Conservation (phyloP, 257 asterid species). For the Craterostigma plantagineum region DNA sequence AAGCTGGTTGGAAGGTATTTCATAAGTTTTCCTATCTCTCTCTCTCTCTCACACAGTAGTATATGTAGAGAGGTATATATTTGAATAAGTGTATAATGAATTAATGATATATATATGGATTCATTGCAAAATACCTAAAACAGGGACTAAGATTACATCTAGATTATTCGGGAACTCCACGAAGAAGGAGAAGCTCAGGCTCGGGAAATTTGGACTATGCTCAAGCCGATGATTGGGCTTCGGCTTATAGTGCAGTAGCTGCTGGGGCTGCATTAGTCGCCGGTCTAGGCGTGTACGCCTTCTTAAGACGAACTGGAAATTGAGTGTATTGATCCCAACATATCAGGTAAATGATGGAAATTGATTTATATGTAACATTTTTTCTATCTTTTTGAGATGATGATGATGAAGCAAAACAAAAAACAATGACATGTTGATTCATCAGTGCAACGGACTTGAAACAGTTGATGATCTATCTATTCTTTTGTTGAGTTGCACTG, state of each 20-base stretch:
- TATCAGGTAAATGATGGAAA: too few species aligned
- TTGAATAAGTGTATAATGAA: too few species aligned
- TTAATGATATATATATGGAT: background rate
- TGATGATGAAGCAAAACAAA: too few species aligned
- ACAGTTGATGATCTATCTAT: too few species aligned
- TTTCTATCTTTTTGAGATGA: too few species aligned
- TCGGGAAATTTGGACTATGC: constrained; percentile 27
- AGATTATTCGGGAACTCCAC: constrained; percentile 38
- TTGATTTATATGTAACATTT: too few species aligned
- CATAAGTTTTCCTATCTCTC: background rate
- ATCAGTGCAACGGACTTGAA: too few species aligned
- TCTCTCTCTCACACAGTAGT: too few species aligned
- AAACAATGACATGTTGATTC: too few species aligned
- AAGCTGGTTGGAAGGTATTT: constrained; percentile 87
- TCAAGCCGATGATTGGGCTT: constrained; percentile 41
- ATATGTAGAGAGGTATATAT: too few species aligned
- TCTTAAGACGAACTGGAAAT: constrained; percentile 35
- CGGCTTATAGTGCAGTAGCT: constrained; percentile 63
- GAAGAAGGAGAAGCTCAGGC: constrained; percentile 21
- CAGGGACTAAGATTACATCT: constrained; percentile 76
- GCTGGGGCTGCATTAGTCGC: constrained; percentile 84
- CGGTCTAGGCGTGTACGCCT: constrained; percentile 52
- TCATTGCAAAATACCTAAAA: background rate
- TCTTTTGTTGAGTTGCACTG: too few species aligned
- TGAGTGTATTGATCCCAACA: constrained; percentile 7